Evolutionary conservation across 139 green algal genomes (phyloP).

Genomic region (Desmodesmus armatus): DNA sequence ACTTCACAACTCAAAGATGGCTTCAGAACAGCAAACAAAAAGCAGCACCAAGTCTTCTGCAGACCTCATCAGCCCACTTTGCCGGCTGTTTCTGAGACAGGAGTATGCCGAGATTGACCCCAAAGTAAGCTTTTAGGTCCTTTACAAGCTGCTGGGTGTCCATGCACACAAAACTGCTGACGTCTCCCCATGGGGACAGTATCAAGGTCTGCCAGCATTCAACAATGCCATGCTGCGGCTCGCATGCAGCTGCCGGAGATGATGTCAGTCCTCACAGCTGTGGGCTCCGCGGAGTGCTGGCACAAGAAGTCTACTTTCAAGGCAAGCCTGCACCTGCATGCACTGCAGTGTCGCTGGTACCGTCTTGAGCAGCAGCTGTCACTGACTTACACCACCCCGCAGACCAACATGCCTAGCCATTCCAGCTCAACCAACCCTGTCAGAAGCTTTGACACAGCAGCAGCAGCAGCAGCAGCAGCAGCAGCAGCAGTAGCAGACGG

Average conservation of each 20-base stretch:
- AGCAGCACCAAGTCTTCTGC: too few relatives aligned
- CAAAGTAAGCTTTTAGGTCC: too few relatives aligned
- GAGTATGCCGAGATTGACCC: conserved; percentile 23
- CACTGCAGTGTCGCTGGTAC: neutral
- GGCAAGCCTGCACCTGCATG: neutral
- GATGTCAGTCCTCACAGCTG: neutral
- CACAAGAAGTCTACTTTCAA: conserved; percentile 59
- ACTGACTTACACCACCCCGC: too few relatives aligned
- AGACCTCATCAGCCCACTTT: neutral
- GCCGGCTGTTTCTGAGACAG: conserved; percentile 17
- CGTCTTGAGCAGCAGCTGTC: neutral
- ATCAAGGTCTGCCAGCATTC: neutral
- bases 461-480: neutral
- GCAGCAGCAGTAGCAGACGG: neutral
- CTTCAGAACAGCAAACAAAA: too few relatives aligned
- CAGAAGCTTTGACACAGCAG: too few relatives aligned
- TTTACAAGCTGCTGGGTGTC: conserved; percentile 26
- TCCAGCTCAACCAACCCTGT: too few relatives aligned
- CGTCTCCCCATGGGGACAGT: neutral
- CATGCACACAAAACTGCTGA: neutral
- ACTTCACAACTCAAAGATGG: too few relatives aligned
- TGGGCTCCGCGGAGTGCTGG: conserved; percentile 56
- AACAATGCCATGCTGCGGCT: neutral
- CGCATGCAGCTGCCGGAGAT: neutral
- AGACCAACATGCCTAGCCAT: too few relatives aligned